These are phyloP conservation scores for Globisporangium spinosum DNA, from an alignment of 352 stramenopile species.

Conservation along the genomic window DNA sequence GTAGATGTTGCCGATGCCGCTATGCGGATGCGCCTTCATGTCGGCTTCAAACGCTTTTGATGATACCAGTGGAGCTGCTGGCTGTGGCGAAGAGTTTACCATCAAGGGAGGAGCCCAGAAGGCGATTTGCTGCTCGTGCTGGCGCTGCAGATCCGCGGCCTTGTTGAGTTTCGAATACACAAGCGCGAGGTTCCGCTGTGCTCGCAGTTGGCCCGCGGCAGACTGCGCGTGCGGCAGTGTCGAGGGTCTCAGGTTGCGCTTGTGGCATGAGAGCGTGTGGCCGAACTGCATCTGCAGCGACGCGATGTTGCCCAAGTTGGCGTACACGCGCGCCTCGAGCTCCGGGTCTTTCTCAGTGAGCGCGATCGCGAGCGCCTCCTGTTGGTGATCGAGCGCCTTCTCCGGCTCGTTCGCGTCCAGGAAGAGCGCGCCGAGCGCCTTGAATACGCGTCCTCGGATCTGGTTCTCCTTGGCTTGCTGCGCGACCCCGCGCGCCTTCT, in stretches of 20 bases:
- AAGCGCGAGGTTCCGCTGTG: slow-evolving; percentile 68
- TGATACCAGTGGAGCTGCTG: not conserved
- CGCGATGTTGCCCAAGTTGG: slow-evolving; percentile 76
- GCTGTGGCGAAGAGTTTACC: slow-evolving; percentile 9
- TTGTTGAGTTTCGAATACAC: slow-evolving; percentile 57
- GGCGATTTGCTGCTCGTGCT: slow-evolving; percentile 37
- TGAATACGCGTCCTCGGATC: slow-evolving; percentile 53
- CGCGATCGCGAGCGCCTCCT: slow-evolving; percentile 57
- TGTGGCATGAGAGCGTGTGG: slow-evolving; percentile 57
- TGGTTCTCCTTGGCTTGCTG: slow-evolving; percentile 32
- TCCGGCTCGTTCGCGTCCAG: slow-evolving; percentile 41
- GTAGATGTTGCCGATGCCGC: slow-evolving; percentile 65
- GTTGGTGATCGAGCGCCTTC: slow-evolving; percentile 50
- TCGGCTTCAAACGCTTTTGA: slow-evolving; percentile 39
- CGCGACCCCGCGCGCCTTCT: slow-evolving; percentile 45
- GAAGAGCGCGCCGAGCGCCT: slow-evolving; percentile 60
- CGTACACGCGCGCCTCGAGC: slow-evolving; percentile 68
- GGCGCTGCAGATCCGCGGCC: slow-evolving; percentile 25
- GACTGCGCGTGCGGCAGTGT: slow-evolving; percentile 44
- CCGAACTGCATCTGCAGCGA: slow-evolving; percentile 44
- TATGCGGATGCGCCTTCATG: slow-evolving; percentile 35
- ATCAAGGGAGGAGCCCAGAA: slow-evolving; percentile 16
- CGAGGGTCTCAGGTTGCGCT: slow-evolving; percentile 51
- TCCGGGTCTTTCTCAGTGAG: slow-evolving; percentile 46
- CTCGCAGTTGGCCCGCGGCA: slow-evolving; percentile 44